These are phyloP conservation scores for Sordariomycetes sp. DNA, from an alignment of 2,329 filamentous ascomycete species.

Conservation along the genomic window DNA sequence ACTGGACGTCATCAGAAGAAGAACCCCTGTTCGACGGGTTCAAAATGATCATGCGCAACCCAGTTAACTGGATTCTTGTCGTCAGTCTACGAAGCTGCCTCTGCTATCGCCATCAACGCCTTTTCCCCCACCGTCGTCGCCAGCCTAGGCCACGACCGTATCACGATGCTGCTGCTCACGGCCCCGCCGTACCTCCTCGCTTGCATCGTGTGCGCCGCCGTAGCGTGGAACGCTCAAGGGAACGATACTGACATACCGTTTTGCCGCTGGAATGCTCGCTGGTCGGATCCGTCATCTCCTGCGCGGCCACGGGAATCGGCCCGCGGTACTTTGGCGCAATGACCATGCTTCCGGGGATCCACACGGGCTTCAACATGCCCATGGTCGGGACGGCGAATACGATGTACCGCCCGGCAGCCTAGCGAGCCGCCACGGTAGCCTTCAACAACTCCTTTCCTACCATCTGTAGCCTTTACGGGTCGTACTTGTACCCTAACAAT, in stretches of 20 bases:
- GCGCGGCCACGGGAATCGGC: slow-evolving; percentile 39
- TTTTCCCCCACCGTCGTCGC: slow-evolving; percentile 42
- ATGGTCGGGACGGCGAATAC: slow-evolving; percentile 45
- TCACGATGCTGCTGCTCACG: slow-evolving; percentile 40
- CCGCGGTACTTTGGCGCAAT: slow-evolving; percentile 48
- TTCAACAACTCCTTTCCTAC: slow-evolving; percentile 12
- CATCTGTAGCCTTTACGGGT: slow-evolving; percentile 12
- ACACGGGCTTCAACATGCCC: slow-evolving; percentile 44
- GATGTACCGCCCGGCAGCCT: slow-evolving; percentile 43
- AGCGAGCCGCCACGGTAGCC: slow-evolving; percentile 33
- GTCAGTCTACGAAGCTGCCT: slow-evolving; percentile 45
- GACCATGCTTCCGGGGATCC: slow-evolving; percentile 38
- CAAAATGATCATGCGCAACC: slow-evolving; percentile 43
- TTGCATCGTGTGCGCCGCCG: slow-evolving; percentile 39
- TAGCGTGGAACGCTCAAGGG: slow-evolving; percentile 40
- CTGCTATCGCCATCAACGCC: slow-evolving; percentile 43
- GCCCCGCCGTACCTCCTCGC: slow-evolving; percentile 46
- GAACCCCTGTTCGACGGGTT: slow-evolving; percentile 34
- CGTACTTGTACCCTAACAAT: slow-evolving; percentile 12
- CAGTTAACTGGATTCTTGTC: slow-evolving; percentile 52
- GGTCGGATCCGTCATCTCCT: slow-evolving; percentile 44
- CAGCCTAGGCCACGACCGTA: slow-evolving; percentile 37
- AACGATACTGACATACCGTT: slow-evolving; percentile 44
- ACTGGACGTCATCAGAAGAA: slow-evolving; percentile 33
- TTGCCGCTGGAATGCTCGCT: slow-evolving; percentile 36